Percentiles rank a stretch among this genome's conserved stretches.
phyloP scores from a whole-genome alignment of 306 rosid species.

The Cucurbita moschata region DNA sequence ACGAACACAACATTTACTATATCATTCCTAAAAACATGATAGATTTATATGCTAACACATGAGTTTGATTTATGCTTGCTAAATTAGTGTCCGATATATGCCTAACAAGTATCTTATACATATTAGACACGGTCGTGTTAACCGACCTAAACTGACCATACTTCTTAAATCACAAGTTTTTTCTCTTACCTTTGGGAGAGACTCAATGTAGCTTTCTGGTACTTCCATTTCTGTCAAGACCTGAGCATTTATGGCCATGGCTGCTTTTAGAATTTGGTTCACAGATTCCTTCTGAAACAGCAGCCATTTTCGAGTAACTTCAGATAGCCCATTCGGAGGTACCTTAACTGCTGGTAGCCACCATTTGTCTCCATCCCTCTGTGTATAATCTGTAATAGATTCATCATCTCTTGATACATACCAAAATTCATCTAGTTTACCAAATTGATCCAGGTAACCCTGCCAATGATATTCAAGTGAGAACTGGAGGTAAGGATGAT shows the following conservation, averaged over 20 bases:
- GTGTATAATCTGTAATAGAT: slow-evolving; percentile 19
- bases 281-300: slow-evolving; percentile 50
- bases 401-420: slow-evolving; percentile 42
- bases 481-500: background rate
- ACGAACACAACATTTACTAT: background rate
- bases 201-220: slow-evolving; percentile 76
- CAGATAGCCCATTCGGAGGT: slow-evolving; percentile 56
- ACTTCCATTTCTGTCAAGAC: slow-evolving; percentile 63
- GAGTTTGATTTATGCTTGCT: background rate
- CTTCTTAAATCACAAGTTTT: background rate
- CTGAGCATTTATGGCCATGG: slow-evolving; percentile 96
- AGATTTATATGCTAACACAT: background rate
- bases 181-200: slow-evolving; percentile 65
- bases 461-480: slow-evolving; percentile 21
- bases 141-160: background rate
- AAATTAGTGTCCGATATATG: background rate
- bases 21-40: no score
- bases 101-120: background rate
- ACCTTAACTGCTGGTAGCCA: slow-evolving; percentile 76
- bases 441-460: slow-evolving; percentile 59
- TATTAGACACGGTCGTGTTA: background rate
- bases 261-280: slow-evolving; percentile 77
- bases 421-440: slow-evolving; percentile 60
- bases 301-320: slow-evolving; percentile 48
- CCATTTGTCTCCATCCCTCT: slow-evolving; percentile 68